Evolutionary conservation across 306 rosid genomes (phyloP).

Genomic region (Bauhinia variegata): DNA sequence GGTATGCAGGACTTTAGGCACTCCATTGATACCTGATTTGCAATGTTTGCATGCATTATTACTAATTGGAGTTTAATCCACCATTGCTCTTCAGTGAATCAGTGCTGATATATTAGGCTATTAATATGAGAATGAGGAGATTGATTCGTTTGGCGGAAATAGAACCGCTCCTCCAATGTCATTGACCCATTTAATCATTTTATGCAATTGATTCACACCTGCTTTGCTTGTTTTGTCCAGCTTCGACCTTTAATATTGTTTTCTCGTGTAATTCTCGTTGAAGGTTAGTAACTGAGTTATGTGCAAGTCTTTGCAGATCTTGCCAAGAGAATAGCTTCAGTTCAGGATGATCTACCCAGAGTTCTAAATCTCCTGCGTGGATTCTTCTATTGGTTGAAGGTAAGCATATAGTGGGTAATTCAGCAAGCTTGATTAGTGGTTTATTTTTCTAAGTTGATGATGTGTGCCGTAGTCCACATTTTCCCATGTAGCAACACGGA

Average conservation of each 20-base stretch:
- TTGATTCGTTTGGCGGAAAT: neutral
- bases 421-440: too few relatives aligned
- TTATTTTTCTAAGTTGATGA: too few relatives aligned
- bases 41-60: neutral
- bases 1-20: constrained; percentile 34
- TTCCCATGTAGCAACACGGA: neutral
- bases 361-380: too few relatives aligned
- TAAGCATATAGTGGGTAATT: too few relatives aligned
- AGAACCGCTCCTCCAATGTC: neutral
- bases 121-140: neutral
- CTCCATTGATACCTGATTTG: constrained; percentile 6
- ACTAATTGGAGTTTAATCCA: neutral
- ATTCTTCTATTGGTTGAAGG: too few relatives aligned
- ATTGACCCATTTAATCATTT: neutral
- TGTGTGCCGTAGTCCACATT: neutral
- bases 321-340: too few relatives aligned
- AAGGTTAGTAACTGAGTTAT: constrained; percentile 14
- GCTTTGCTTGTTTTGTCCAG: constrained; percentile 6
- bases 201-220: neutral
- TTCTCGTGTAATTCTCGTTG: neutral
- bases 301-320: constrained; percentile 2
- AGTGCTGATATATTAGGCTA: neutral
- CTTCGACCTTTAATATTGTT: neutral
- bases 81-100: neutral
- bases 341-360: too few relatives aligned